phyloP scores from a whole-genome alignment of 305 asterid genomes.

The Fraxinus baroniana region DNA sequence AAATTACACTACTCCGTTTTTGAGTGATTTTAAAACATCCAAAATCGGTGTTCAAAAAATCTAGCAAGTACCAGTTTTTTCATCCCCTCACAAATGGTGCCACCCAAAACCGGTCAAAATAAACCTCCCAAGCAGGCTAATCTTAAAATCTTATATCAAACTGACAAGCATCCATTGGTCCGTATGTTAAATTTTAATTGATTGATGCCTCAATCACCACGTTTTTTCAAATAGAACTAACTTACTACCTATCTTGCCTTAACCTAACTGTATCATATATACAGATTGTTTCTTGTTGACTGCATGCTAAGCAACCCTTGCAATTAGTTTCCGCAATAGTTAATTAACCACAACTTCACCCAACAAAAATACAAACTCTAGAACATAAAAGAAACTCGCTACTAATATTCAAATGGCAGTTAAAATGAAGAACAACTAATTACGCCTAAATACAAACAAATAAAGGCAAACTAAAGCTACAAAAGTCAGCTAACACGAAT shows the following conservation, averaged over 20 bases:
- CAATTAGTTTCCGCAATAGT: not conserved
- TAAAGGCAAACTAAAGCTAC: not conserved
- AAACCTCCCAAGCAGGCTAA: too few species aligned
- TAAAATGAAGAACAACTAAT: not conserved
- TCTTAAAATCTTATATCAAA: not conserved
- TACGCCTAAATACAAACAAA: not conserved
- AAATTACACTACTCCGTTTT: too few species aligned
- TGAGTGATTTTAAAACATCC: too few species aligned
- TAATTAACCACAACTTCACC: not conserved
- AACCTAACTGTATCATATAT: not conserved
- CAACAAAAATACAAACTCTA: not conserved
- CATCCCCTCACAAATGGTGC: too few species aligned
- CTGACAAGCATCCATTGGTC: not conserved
- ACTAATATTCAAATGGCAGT: not conserved
- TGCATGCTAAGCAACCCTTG: not conserved
- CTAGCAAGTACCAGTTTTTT: too few species aligned
- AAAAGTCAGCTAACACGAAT: not conserved
- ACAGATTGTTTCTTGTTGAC: not conserved
- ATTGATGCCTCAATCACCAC: not conserved
- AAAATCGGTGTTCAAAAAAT: too few species aligned
- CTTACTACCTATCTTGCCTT: not conserved
- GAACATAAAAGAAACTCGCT: not conserved
- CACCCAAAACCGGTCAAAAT: too few species aligned
- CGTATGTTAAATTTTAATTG: not conserved
- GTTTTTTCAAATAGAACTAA: constrained; percentile 3